Evolutionary conservation across 179 eudicot genomes (phyloP).

Genomic region (Camellia oleifera): DNA sequence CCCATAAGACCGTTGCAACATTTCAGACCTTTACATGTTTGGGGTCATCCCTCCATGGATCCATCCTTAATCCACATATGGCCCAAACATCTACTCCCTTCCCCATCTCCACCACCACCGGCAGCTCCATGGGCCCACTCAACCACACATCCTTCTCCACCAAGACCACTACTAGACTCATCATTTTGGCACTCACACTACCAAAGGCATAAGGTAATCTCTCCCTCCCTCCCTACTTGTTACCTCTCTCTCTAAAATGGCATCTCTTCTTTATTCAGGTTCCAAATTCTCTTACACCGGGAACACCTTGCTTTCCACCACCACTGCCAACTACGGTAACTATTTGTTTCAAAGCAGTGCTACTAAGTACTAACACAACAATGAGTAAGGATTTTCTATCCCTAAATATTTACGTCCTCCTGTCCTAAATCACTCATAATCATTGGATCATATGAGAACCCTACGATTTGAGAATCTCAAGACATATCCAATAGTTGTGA

Average conservation of each 20-base stretch:
- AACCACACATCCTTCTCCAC: conserved; percentile 34
- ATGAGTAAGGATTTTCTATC: too few species aligned
- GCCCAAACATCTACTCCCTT: conserved; percentile 47
- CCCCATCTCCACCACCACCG: conserved; percentile 21
- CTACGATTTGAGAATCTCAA: too few species aligned
- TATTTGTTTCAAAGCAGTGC: too few species aligned
- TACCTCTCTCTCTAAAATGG: conserved; percentile 16
- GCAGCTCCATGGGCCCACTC: conserved; percentile 36
- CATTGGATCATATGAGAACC: too few species aligned
- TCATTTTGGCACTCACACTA: conserved; percentile 62
- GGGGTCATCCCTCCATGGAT: conserved; percentile 90
- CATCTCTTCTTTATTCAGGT: conserved; percentile 25
- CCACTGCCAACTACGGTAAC: conserved; percentile 46
- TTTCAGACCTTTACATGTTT: conserved; percentile 84
- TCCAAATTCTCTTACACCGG: conserved; percentile 38
- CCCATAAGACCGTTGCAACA: conserved; percentile 50
- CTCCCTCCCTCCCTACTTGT: not conserved
- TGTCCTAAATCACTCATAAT: too few species aligned
- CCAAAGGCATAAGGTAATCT: conserved; percentile 38
- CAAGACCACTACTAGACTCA: conserved; percentile 38
- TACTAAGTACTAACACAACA: too few species aligned
- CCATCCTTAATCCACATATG: conserved; percentile 58
- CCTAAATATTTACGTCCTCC: too few species aligned
- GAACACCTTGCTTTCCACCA: conserved; percentile 49
- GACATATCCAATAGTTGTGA: too few species aligned